Base-by-base conservation (phyloP, 805 yeast species). In the Dipodascopsis tothii region DNA sequence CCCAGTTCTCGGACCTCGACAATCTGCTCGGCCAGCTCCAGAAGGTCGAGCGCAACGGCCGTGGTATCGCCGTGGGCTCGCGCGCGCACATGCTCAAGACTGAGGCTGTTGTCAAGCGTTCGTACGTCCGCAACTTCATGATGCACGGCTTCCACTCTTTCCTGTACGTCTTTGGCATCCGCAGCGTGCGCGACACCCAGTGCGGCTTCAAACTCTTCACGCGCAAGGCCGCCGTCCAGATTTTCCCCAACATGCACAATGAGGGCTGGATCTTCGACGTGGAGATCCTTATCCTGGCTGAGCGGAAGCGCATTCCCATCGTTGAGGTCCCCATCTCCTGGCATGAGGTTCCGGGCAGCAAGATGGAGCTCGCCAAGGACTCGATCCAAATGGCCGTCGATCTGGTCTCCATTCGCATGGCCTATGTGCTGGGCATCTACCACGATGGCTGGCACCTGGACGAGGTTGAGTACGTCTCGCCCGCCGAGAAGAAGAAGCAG, bases 191-290 rank as follows among this genome's bases (percentile, higher is more conserved):
- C 48, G 98, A 92, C 63, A 92, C 98, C 7, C 98, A 92, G 68
- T 92, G 98, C 68, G 98, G 98, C 2, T 92, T 92, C 68, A 92
- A 92, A 64, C 67, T 92, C 63, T 92, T 90, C 64, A 84, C 90
- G 54, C 74, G 78, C 48, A 66, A 71, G 5, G 81, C 96, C 0
- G 74, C 80, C 20, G 58, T 56, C 16, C 57, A 57, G 41, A 84
- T 92, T 35, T 86, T 87, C 63, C 96, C 96, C 2, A 79, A 74
- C 53, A 75, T 92, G 83, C 96, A 90, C 62, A 90, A 95, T 7
- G 98, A 92, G 64, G 80, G 97, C 41, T 92, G 98, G 98, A 92
- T 92, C 30, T 92, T 92, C 64, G 98, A 92, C 60, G 96, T 92
- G 25, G 98, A 92, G 66, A 76, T 90, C 14, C 69, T 92, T 53